These are phyloP conservation scores for Neonectria punicea DNA, from an alignment of 2,329 filamentous ascomycete genomes.

Conservation along the genomic window DNA sequence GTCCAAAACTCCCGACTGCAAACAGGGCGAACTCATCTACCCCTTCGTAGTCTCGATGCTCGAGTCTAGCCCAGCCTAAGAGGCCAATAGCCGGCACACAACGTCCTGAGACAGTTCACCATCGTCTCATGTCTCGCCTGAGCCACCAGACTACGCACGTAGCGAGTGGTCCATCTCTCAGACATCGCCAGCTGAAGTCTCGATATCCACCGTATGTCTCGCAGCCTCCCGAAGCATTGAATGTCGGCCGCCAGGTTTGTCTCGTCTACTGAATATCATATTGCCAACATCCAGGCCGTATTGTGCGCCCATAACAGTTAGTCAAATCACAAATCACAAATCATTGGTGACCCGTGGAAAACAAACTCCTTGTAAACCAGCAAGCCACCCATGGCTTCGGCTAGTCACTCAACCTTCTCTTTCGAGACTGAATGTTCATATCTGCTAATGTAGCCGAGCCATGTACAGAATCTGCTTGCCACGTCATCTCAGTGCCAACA, in stretches of 20 bases:
- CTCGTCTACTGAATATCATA: slow-evolving; percentile 1
- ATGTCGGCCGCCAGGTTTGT: neutral
- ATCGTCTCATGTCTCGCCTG: slow-evolving; percentile 30
- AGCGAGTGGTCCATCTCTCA: slow-evolving; percentile 3
- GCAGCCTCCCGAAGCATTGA: slow-evolving; percentile 16
- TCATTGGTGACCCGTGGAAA: neutral
- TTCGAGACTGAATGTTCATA: too few species aligned
- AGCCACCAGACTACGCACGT: slow-evolving; percentile 7
- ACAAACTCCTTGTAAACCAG: neutral
- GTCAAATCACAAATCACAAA: slow-evolving; percentile 3
- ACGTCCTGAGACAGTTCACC: slow-evolving; percentile 36
- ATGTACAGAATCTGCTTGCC: neutral
- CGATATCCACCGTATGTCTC: slow-evolving; percentile 12
- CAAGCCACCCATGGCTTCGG: neutral
- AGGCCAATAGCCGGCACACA: slow-evolving; percentile 19
- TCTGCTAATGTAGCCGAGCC: neutral
- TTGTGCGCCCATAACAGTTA: neutral
- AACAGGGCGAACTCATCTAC: slow-evolving; percentile 1
- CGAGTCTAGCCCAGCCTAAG: slow-evolving; percentile 14
- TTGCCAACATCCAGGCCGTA: neutral
- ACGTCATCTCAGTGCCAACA: neutral
- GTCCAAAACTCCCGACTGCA: slow-evolving; percentile 2
- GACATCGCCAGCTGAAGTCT: slow-evolving; percentile 2
- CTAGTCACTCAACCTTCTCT: neutral
- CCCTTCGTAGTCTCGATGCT: slow-evolving; percentile 22